phyloP scores from a whole-genome alignment of 495 filamentous ascomycete genomes.

The Penicillium cataractarum region DNA sequence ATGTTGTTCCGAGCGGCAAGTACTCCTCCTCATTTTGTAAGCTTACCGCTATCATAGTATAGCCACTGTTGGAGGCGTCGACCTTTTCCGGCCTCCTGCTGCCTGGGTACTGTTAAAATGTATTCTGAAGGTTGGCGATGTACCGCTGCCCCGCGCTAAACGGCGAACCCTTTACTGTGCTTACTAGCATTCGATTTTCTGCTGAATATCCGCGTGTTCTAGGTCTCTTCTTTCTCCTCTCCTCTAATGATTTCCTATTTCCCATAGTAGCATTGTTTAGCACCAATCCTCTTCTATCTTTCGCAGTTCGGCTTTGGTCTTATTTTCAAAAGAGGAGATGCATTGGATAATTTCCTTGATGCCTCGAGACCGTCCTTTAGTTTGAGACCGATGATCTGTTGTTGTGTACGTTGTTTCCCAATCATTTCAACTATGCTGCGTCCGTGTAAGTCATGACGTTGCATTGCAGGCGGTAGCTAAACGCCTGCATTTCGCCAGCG shows the following conservation, averaged over 20 bases:
- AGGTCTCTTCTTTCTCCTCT: background rate
- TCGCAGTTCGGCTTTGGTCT: background rate
- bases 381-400: background rate
- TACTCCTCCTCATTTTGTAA: background rate
- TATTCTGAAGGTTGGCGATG: background rate
- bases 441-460: background rate
- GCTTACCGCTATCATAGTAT: background rate
- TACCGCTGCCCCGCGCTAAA: background rate
- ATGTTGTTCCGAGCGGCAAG: background rate
- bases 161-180: background rate
- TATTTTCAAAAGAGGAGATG: background rate
- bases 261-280: background rate
- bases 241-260: background rate
- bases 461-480: background rate
- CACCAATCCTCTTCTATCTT: background rate
- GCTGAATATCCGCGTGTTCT: background rate
- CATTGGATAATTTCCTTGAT: background rate
- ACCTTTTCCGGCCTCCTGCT: background rate
- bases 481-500: background rate
- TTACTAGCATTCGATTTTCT: background rate
- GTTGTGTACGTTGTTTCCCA: background rate
- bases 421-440: background rate
- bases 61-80: background rate
- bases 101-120: background rate
- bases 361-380: background rate